Evolutionary conservation across 2,329 filamentous ascomycete genomes (phyloP).

Genomic region (Alternaria alternata): DNA sequence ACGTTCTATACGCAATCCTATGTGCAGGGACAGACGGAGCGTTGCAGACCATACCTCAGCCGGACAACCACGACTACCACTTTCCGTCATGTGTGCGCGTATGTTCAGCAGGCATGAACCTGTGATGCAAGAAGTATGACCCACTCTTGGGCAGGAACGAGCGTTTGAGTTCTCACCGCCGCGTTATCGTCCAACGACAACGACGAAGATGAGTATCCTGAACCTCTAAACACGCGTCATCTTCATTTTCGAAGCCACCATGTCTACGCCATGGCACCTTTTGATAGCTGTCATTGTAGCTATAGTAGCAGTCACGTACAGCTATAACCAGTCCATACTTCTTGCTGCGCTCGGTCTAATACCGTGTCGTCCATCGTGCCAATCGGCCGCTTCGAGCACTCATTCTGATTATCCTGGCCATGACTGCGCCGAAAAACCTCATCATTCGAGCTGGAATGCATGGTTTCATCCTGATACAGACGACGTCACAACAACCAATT

Average conservation of each 20-base stretch:
- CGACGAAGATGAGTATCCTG: constrained; percentile 5
- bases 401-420: constrained; percentile 35
- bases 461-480: constrained; percentile 46
- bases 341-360: neutral
- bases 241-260: neutral
- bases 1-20: neutral
- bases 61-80: neutral
- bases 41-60: neutral
- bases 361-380: constrained; percentile 11
- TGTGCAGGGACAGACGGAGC: constrained; percentile 20
- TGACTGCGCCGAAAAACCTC: constrained; percentile 38
- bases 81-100: constrained; percentile 24
- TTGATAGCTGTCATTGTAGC: constrained; percentile 7
- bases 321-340: neutral
- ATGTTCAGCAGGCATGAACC: neutral
- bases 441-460: constrained; percentile 45
- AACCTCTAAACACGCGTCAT: neutral
- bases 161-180: constrained; percentile 11
- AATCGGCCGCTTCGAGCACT: neutral
- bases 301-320: constrained; percentile 9
- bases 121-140: constrained; percentile 1
- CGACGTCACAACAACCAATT: constrained; percentile 10
- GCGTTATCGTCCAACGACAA: constrained; percentile 6
- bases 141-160: constrained; percentile 13
- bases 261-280: constrained; percentile 2